These are phyloP conservation scores for Nowakowskiella sp. DNA, from an alignment of 192 early-diverging fungal genomes.

Conservation along the genomic window DNA sequence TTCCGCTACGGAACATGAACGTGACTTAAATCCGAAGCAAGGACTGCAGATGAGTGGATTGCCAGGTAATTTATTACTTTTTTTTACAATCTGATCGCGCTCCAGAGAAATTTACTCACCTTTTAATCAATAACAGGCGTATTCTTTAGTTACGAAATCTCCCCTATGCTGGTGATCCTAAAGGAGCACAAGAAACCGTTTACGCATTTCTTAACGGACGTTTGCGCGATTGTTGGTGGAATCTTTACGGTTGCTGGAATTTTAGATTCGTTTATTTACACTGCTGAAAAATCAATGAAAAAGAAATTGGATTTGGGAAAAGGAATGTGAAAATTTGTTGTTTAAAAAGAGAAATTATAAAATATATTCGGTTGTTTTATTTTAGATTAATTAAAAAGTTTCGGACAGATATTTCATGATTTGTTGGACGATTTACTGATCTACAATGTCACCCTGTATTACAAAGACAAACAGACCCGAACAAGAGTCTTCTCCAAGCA, in stretches of 20 bases:
- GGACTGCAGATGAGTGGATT: background rate
- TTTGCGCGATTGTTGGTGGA: slow-evolving; percentile 90
- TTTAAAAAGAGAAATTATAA: too few relatives aligned
- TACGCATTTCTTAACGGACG: slow-evolving; percentile 77
- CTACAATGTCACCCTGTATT: too few relatives aligned
- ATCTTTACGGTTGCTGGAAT: slow-evolving; percentile 93
- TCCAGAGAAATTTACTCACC: background rate
- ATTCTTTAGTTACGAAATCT: slow-evolving; percentile 92
- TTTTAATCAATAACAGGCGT: slow-evolving; percentile 47
- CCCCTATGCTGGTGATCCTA: slow-evolving; percentile 90
- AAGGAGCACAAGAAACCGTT: slow-evolving; percentile 73
- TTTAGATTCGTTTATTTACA: slow-evolving; percentile 78
- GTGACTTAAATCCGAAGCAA: slow-evolving; percentile 32
- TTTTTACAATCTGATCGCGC: background rate
- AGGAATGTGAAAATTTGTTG: slow-evolving; percentile 6
- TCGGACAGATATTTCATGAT: too few relatives aligned
- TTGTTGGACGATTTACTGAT: too few relatives aligned
- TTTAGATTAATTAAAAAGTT: too few relatives aligned
- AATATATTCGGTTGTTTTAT: too few relatives aligned
- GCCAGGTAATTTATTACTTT: slow-evolving; percentile 11
- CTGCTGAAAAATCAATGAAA: slow-evolving; percentile 68
- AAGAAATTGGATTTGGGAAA: slow-evolving; percentile 81
- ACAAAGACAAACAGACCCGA: too few relatives aligned
- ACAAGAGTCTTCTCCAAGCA: too few relatives aligned
- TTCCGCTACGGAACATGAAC: slow-evolving; percentile 82